Base-by-base conservation (phyloP, 257 asterid species). In the Agastache rugosa region DNA sequence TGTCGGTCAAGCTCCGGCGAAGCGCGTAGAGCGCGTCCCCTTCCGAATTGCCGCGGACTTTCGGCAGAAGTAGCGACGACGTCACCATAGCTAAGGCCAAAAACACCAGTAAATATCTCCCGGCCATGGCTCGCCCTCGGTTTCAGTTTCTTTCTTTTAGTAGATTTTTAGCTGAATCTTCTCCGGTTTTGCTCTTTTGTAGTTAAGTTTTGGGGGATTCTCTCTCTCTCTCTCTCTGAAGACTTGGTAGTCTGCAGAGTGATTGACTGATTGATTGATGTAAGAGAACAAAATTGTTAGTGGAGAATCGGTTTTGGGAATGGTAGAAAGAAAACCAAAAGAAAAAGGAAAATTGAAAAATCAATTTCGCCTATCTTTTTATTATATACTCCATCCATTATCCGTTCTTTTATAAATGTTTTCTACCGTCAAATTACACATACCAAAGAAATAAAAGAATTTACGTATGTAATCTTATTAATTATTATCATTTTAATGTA, bases 11-110 rank as follows among this genome's bases (percentile, higher is more conserved):
- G 76, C 86, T 79, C 85, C 85, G 80, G 53, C 87, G 84, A 14
- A 87, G 81, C 63, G 93, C 85, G 81, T 41, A 54, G 47, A 88
- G 85, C 62, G 93, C 93, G 77, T 88, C 89, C 7, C 89, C 87
- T 58, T 87, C 93, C 0, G 90, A 82, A 76, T 87, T 87, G 17
- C 82, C 85, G 54, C 51, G 68, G 47, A 72, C 89, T 27, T 63
- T 50, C 50, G 67, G 86, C 59, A 82, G 73, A 20, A 77, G 34
- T 10, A 73, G 68, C 7, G 77, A 66, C 20, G 79, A 74, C 1
- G 82, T 69, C 72, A 73, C 75, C 23, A 68, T 7, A n/a, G 80
- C 42, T 39, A 84, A 58, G 77, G 79, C 75, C 29, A 79, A 63
- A 59, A 77, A n/a, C 17, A 72, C 72, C 79, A 62, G 69, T 14